A percentile compares a stretch with the other conserved stretches of the same genome.
These are phyloP conservation scores for Gynochthodes officinalis DNA, from an alignment of 257 asterid species.

Conservation along the genomic window DNA sequence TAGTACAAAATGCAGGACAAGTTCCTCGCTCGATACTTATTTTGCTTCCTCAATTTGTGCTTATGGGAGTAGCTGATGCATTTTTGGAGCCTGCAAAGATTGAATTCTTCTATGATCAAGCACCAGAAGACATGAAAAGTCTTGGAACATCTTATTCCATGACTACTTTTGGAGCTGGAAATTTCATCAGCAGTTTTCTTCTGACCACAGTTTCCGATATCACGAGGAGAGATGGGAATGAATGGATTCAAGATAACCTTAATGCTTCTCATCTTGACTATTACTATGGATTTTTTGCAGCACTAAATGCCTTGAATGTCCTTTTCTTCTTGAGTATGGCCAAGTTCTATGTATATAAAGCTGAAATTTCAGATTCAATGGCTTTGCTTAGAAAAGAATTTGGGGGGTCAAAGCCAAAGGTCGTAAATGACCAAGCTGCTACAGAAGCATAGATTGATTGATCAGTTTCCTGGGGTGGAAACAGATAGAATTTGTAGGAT, in stretches of 20 bases:
- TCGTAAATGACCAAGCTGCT: slow-evolving; percentile 17
- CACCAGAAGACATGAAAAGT: slow-evolving; percentile 84
- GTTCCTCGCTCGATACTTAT: slow-evolving; percentile 62
- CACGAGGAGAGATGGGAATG: no score
- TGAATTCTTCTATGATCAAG: no score
- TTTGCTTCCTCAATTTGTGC: slow-evolving; percentile 65
- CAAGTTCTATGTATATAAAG: no score
- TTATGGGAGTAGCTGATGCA: slow-evolving; percentile 85
- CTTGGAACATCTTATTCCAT: slow-evolving; percentile 63
- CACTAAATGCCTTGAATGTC: slow-evolving; percentile 48
- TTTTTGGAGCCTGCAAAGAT: slow-evolving; percentile 63
- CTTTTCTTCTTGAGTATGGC: no score
- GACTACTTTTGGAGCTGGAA: slow-evolving; percentile 62
- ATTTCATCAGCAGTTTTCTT: no score
- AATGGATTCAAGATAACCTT: no score
- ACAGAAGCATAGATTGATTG: background rate
- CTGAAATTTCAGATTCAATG: no score
- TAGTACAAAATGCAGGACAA: slow-evolving; percentile 6
- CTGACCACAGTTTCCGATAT: no score
- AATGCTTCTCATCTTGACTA: slow-evolving; percentile 71
- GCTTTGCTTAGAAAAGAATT: no score
- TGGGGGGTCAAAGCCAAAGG: slow-evolving; percentile 16
- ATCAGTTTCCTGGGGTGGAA: background rate
- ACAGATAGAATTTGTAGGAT: background rate
- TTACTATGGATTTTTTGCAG: slow-evolving; percentile 57